A percentile compares a stretch with the other conserved stretches of the same genome.
These are phyloP conservation scores for Penstemon eatonii DNA, from an alignment of 257 asterid genomes.

Conservation along the genomic window DNA sequence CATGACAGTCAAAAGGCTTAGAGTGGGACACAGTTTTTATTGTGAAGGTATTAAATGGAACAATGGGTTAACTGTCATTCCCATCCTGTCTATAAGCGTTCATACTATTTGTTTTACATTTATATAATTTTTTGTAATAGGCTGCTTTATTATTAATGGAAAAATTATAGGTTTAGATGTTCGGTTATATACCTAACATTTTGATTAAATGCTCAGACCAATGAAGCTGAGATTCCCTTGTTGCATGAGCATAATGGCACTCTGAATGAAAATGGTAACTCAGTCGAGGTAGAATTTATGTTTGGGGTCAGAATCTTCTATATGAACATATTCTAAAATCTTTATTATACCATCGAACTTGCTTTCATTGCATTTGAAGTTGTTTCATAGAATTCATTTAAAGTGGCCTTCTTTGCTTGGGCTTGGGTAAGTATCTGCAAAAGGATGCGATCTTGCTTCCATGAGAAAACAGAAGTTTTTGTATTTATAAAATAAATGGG, in stretches of 20 bases:
- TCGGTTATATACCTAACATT: conserved; percentile 25
- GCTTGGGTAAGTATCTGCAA: conserved; percentile 50
- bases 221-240: conserved; percentile 92
- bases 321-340: neutral
- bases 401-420: conserved; percentile 71
- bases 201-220: conserved; percentile 58
- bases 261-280: conserved; percentile 54
- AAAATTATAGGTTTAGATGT: conserved; percentile 21
- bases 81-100: conserved; percentile 6
- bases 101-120: conserved; percentile 18
- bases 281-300: conserved; percentile 64
- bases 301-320: conserved; percentile 15
- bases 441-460: conserved; percentile 61
- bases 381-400: conserved; percentile 56
- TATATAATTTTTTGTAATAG: conserved; percentile 20
- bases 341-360: conserved; percentile 27
- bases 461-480: conserved; percentile 36
- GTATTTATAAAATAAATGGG: conserved; percentile 57
- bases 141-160: conserved; percentile 6
- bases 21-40: too few relatives aligned
- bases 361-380: conserved; percentile 32
- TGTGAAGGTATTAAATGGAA: conserved; percentile 67
- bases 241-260: conserved; percentile 78
- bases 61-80: conserved; percentile 19
- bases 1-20: too few relatives aligned